phyloP scores from a whole-genome alignment of 352 stramenopile species.

The Pythium brachiatum region DNA sequence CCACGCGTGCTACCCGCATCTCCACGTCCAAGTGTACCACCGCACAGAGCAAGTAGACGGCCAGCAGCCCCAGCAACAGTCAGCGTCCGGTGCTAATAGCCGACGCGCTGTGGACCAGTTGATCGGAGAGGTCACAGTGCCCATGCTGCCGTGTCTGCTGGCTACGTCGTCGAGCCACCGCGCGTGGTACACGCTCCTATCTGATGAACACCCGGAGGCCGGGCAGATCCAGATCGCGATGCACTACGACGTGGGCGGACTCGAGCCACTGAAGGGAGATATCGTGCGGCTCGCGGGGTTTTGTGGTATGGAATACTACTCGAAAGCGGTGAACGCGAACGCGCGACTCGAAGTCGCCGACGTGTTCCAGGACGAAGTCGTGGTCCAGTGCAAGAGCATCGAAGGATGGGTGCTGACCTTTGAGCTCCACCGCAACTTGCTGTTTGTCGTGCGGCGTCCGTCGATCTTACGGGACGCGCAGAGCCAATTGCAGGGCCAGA shows the following conservation, averaged over 20 bases:
- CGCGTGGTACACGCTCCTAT: constrained; percentile 52
- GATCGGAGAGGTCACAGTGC: constrained; percentile 53
- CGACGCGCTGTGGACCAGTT: constrained; percentile 36
- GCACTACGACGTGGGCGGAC: constrained; percentile 48
- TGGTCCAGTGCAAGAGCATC: constrained; percentile 51
- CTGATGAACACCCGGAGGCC: constrained; percentile 47
- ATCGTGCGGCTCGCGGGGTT: constrained; percentile 58
- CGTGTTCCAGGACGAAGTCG: constrained; percentile 62
- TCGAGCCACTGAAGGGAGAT: constrained; percentile 54
- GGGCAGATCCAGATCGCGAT: constrained; percentile 62
- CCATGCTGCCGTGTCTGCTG: constrained; percentile 60
- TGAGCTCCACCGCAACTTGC: constrained; percentile 64
- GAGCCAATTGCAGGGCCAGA: constrained; percentile 51
- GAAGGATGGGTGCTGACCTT: constrained; percentile 64
- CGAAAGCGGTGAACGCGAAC: constrained; percentile 46
- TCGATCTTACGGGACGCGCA: constrained; percentile 53
- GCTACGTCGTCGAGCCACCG: constrained; percentile 50
- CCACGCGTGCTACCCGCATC: constrained; percentile 53
- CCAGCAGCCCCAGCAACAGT: constrained; percentile 1
- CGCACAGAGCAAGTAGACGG: constrained; percentile 30
- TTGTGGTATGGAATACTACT: constrained; percentile 67
- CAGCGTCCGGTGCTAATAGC: too few relatives aligned
- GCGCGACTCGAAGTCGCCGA: constrained; percentile 57
- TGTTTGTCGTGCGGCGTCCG: constrained; percentile 59
- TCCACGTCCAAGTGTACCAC: constrained; percentile 64